phyloP scores from a whole-genome alignment of 495 filamentous ascomycete species.

The Penicillium cinerascens region DNA sequence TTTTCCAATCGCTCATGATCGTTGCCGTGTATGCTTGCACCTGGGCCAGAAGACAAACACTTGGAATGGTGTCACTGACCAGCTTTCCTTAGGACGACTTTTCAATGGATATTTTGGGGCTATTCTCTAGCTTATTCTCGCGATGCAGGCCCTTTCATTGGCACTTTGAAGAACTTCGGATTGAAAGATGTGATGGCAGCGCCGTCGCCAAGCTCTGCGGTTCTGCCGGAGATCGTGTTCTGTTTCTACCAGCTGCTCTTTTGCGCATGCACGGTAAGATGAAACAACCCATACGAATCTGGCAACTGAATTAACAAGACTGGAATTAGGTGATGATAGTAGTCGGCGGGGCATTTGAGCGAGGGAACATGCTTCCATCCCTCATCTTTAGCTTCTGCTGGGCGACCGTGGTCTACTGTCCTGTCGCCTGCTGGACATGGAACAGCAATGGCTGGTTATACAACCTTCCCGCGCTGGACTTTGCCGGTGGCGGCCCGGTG shows the following conservation, averaged over 20 bases:
- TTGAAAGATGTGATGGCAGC: conserved; percentile 49
- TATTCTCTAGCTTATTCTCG: conserved; percentile 53
- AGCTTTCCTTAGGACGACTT: conserved; percentile 31
- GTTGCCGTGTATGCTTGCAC: conserved; percentile 35
- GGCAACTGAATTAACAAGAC: no score
- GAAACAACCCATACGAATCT: no score
- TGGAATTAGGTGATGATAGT: conserved; percentile 43
- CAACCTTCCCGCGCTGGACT: conserved; percentile 53
- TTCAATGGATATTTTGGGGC: conserved; percentile 59
- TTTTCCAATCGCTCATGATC: conserved; percentile 57
- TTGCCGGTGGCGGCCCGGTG: conserved; percentile 55
- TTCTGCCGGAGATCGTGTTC: conserved; percentile 55
- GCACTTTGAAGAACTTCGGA: conserved; percentile 52
- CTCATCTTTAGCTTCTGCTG: conserved; percentile 56
- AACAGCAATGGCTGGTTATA: conserved; percentile 56
- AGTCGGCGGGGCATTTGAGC: conserved; percentile 52
- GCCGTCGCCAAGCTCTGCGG: conserved; percentile 44
- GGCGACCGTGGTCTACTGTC: conserved; percentile 59
- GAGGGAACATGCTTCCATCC: conserved; percentile 53
- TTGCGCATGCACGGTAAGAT: conserved; percentile 50
- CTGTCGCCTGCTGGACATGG: conserved; percentile 60
- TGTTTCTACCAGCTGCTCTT: conserved; percentile 58
- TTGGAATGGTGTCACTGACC: background rate
- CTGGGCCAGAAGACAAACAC: background rate
- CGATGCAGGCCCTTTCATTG: conserved; percentile 52